These are phyloP conservation scores for Amylostereum areolatum DNA, from an alignment of 1,284 basidiomycete genomes.

Conservation along the genomic window DNA sequence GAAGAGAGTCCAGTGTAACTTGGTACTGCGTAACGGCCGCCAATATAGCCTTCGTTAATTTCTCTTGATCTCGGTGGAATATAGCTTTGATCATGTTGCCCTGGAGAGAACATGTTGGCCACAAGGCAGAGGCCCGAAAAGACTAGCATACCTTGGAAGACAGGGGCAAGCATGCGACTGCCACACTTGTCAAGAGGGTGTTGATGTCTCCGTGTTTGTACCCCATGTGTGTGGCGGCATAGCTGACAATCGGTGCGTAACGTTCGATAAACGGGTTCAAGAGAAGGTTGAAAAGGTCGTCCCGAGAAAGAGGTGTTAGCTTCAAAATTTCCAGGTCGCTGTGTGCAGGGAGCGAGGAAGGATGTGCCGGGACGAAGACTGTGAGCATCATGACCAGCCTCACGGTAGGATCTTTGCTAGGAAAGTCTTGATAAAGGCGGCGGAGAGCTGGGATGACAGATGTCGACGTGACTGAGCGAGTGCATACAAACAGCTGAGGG, in stretches of 20 bases:
- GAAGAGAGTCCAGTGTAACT: slow-evolving; percentile 47
- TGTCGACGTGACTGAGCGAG: slow-evolving; percentile 53
- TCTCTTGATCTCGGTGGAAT: slow-evolving; percentile 33
- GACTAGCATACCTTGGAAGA: slow-evolving; percentile 50
- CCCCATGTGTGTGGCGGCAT: slow-evolving; percentile 41
- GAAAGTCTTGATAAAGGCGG: slow-evolving; percentile 59
- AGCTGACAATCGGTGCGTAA: slow-evolving; percentile 45
- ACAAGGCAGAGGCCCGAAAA: not conserved
- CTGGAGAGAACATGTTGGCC: slow-evolving; percentile 21
- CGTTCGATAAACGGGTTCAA: slow-evolving; percentile 65
- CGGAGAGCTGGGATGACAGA: slow-evolving; percentile 46
- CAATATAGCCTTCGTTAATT: slow-evolving; percentile 31
- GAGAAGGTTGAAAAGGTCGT: slow-evolving; percentile 57
- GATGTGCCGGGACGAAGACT: slow-evolving; percentile 44
- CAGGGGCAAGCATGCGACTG: slow-evolving; percentile 50
- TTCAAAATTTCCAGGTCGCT: slow-evolving; percentile 42
- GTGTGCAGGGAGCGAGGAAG: slow-evolving; percentile 28
- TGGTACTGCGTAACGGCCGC: slow-evolving; percentile 42
- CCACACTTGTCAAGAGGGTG: slow-evolving; percentile 46
- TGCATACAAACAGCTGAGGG: slow-evolving; percentile 56
- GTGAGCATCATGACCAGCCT: slow-evolving; percentile 64
- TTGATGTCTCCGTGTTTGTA: slow-evolving; percentile 36
- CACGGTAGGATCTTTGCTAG: slow-evolving; percentile 48
- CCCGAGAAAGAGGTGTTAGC: slow-evolving; percentile 46
- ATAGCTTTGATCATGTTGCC: slow-evolving; percentile 60